Evolutionary conservation across 1,284 basidiomycete genomes (phyloP), one percentile per base, ranked within the genome.

Genomic region (Abortiporus biennis): DNA sequence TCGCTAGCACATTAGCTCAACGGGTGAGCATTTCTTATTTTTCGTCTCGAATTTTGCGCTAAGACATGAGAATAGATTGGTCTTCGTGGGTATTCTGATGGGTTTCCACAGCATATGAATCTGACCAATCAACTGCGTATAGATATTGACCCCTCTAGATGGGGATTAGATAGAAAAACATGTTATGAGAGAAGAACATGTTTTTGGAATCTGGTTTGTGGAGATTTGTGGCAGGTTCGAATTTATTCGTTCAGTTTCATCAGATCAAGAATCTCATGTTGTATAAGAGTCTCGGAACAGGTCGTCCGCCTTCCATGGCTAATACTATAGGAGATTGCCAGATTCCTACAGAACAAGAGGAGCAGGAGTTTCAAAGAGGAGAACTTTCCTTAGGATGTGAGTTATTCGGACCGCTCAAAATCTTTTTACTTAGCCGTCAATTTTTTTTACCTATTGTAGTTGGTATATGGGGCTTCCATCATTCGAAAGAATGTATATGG

Each of bases 141-240:
- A 78, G 74, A 78, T 57, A 61, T 75, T 15, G 76, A 78, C 56
- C 74, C 74, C 22, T 67, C 68, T 3, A 61, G 67, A 53, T 78
- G 75, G 74, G 65, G 69, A 27, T 64, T 74, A 45, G 47, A 57
- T 38, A 69, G 67, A 15, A 67, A 66, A 44, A 74, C 77, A 41
- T 70, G 67, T 4, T 76, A 78, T 46, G 71, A 72, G 20, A 64
- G 76, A 38, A 66, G 76, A 16, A 62, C 65, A 9, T 74, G 74
- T 55, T 77, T 76, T 56, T 78, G 73, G 72, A 74, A 72, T 54
- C 59, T 78, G 16, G 56, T 72, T 43, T 45, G 64, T 22, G 68
- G 55, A 6, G 62, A 66, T 15, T 47, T 72, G 22, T 74, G 71
- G 72, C 69, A 69, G 64, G 71, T 70, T 47, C 25, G n/a, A n/a